Base-by-base conservation (phyloP, 2,329 filamentous ascomycete genomes). In the Alternaria gansuensis region DNA sequence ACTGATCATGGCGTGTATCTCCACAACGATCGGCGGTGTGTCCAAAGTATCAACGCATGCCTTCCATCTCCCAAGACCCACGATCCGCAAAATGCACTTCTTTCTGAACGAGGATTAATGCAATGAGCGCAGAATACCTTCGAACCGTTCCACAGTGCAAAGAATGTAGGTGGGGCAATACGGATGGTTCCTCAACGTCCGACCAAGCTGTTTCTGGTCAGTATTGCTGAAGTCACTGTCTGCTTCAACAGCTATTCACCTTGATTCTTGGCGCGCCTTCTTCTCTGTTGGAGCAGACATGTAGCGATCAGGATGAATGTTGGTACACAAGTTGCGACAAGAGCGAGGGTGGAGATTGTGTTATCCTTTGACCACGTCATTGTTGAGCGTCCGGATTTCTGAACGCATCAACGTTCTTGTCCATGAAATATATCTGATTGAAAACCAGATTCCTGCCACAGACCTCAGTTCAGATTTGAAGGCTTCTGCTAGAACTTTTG, bases 111-210 rank as follows among this genome's bases (percentile, higher is more conserved):
- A 34, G 0, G 9, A 48, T 34, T 6, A 24, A 24, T 7, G 29
- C 44, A 11, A 48, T 14, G 6, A 34, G 44, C 4, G 21, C 4
- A 48, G 10, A 34, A 2, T 48, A 21, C 7, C 44, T 48, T 5
- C 29, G 21, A 3, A 48, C 1, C 17, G 10, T 11, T 2, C 11
- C 29, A n/a, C 11, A 7, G 2, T n/a, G 29, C 3, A n/a, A 2
- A 1, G 21, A 0, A 4, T 33, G 3, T 10, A 9, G 3, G 21
- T 3, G 17, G n/a, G 2, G 13, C 13, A 11, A 2, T 7, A 6
- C 7, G 0, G 21, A 14, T 2, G 13, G 5, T 2, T 3, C 2
- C 3, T 34, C 44, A 2, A 48, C 1, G 6, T 48, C 44, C 5
- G 29, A 4, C 1, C 4, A 13, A 5, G 29, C 44, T 48, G 13